phyloP scores from a whole-genome alignment of 2,329 filamentous ascomycete genomes.

The Parastagonospora avenae region DNA sequence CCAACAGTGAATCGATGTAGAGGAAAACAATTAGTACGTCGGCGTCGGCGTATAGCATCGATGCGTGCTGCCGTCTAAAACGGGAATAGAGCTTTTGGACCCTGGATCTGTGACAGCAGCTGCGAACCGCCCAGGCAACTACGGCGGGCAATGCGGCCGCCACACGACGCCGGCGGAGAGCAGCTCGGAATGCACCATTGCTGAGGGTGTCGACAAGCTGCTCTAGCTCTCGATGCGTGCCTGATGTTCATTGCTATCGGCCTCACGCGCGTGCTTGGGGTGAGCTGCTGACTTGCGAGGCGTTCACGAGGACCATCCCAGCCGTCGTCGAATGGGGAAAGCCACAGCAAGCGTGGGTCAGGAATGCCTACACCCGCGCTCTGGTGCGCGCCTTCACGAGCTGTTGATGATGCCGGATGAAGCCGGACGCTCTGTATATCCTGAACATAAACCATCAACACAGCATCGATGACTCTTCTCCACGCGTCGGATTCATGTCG shows the following conservation, averaged over 20 bases:
- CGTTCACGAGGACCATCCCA: conserved; percentile 19
- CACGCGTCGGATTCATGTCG: conserved; percentile 1
- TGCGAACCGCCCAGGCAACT: conserved; percentile 18
- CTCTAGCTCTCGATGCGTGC: conserved; percentile 6
- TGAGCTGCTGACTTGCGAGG: conserved; percentile 17
- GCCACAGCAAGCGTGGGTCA: conserved; percentile 4
- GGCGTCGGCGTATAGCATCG: not conserved
- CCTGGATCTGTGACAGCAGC: conserved; percentile 18
- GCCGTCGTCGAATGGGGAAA: conserved; percentile 12
- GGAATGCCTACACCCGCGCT: not conserved
- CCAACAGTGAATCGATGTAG: conserved; percentile 1
- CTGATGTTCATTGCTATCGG: conserved; percentile 8
- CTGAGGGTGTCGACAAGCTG: conserved; percentile 4
- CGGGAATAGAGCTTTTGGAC: conserved; percentile 20
- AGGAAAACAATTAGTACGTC: not conserved
- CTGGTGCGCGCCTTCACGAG: not conserved
- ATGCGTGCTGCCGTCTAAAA: conserved; percentile 10
- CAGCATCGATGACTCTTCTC: not conserved
- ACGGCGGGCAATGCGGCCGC: conserved; percentile 1
- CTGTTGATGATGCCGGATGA: no score
- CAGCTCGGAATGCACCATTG: conserved; percentile 13
- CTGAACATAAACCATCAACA: not conserved
- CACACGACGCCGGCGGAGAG: not conserved
- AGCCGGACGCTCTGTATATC: not conserved
- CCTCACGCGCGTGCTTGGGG: conserved; percentile 24